phyloP scores from a whole-genome alignment of 2,329 filamentous ascomycete genomes.

The Fonsecaea pugnacius region DNA sequence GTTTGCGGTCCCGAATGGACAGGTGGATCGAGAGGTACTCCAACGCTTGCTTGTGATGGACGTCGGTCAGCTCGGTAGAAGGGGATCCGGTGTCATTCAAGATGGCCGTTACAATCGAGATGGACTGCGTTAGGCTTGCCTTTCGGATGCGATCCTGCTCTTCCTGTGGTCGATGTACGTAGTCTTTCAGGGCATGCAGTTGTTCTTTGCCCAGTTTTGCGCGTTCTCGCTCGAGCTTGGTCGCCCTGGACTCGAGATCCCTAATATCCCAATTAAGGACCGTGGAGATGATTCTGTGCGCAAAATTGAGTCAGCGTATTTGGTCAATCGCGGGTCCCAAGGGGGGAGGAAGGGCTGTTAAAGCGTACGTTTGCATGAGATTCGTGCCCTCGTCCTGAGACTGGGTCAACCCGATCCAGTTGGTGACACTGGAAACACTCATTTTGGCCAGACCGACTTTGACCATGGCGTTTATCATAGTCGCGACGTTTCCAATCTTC shows the following conservation, averaged over 20 bases:
- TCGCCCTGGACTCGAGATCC: slow-evolving; percentile 68
- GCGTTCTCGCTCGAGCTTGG: slow-evolving; percentile 67
- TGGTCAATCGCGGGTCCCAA: neutral
- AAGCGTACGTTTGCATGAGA: slow-evolving; percentile 64
- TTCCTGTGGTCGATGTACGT: slow-evolving; percentile 58
- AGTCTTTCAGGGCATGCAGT: slow-evolving; percentile 63
- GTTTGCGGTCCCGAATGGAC: slow-evolving; percentile 72
- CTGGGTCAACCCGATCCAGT: slow-evolving; percentile 75
- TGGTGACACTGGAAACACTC: slow-evolving; percentile 73
- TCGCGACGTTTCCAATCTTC: slow-evolving; percentile 76
- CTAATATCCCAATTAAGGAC: slow-evolving; percentile 73
- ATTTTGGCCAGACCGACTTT: slow-evolving; percentile 76
- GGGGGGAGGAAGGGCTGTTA: neutral
- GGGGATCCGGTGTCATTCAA: slow-evolving; percentile 55
- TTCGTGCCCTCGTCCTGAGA: slow-evolving; percentile 80
- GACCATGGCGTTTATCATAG: slow-evolving; percentile 78
- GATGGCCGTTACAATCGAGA: slow-evolving; percentile 71
- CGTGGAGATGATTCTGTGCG: slow-evolving; percentile 69
- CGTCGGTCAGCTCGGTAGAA: slow-evolving; percentile 55
- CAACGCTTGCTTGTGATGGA: slow-evolving; percentile 67
- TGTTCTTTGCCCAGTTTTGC: slow-evolving; percentile 64
- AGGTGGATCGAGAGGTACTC: slow-evolving; percentile 74
- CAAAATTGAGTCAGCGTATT: neutral
- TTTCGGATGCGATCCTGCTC: slow-evolving; percentile 64
- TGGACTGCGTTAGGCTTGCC: slow-evolving; percentile 56